These are phyloP conservation scores for Metarhizium album DNA, from an alignment of 2,329 filamentous ascomycete species.

Conservation along the genomic window DNA sequence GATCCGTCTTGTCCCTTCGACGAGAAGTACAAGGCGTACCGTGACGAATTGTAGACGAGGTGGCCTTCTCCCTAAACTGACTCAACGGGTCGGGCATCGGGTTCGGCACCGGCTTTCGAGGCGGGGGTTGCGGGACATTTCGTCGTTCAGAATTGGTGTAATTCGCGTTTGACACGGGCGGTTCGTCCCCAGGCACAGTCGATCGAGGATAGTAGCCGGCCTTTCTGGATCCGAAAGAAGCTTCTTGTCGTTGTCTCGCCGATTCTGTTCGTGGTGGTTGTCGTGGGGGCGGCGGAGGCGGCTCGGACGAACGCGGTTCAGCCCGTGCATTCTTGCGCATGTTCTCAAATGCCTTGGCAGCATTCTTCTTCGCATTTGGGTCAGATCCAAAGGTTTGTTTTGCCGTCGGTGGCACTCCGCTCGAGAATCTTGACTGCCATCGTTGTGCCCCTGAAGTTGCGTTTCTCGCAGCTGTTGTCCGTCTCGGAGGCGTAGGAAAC, in stretches of 20 bases:
- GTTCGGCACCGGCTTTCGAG: constrained; percentile 7
- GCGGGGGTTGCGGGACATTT: constrained; percentile 8
- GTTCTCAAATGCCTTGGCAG: constrained; percentile 31
- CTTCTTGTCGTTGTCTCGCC: constrained; percentile 42
- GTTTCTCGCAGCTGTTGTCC: constrained; percentile 20
- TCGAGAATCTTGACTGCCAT: constrained; percentile 32
- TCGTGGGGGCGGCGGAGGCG: constrained; percentile 22
- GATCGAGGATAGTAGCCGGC: constrained; percentile 40
- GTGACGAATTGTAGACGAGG: constrained; percentile 36
- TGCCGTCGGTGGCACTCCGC: constrained; percentile 31
- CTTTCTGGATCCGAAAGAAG: constrained; percentile 41
- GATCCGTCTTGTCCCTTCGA: constrained; percentile 48
- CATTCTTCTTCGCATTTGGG: constrained; percentile 29
- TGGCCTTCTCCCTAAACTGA: constrained; percentile 32
- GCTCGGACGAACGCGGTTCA: constrained; percentile 16
- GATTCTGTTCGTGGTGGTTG: constrained; percentile 39
- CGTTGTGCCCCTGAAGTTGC: constrained; percentile 31
- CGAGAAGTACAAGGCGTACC: constrained; percentile 46
- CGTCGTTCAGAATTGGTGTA: constrained; percentile 27
- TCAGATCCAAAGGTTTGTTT: constrained; percentile 25
- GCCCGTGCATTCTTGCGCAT: constrained; percentile 27
- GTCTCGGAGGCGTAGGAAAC: constrained; percentile 40
- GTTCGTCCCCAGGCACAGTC: constrained; percentile 39
- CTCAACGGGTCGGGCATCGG: constrained; percentile 35
- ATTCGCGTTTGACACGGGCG: constrained; percentile 36